Evolutionary conservation across 352 stramenopile genomes (phyloP).

Genomic region (Saprolegnia parasitica): DNA sequence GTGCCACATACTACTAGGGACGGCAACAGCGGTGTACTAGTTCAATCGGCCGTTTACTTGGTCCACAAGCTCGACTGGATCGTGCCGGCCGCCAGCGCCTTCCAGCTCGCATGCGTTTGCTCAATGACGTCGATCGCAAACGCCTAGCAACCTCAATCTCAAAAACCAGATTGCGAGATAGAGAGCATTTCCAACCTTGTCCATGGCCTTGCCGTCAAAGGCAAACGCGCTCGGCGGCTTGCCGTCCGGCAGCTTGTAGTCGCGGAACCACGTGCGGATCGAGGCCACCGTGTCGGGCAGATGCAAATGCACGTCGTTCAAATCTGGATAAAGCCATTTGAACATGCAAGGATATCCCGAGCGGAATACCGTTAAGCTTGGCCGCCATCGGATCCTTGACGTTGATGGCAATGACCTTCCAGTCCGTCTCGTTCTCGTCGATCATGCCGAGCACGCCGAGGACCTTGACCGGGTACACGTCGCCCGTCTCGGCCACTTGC

Average conservation of each 20-base stretch:
- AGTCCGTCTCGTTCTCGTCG: slow-evolving; percentile 99
- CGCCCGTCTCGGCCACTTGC: slow-evolving; percentile 82
- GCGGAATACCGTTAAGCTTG: slow-evolving; percentile 90
- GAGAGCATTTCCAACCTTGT: not conserved
- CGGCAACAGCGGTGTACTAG: no score
- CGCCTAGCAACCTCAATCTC: slow-evolving; percentile 34
- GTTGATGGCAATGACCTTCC: slow-evolving; percentile 98
- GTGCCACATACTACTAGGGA: no score
- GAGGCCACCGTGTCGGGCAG: slow-evolving; percentile 66
- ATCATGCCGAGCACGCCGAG: slow-evolving; percentile 99
- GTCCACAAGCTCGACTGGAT: no score
- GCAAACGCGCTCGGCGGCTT: slow-evolving; percentile 99
- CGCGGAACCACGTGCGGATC: slow-evolving; percentile 96
- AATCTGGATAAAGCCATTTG: slow-evolving; percentile 30
- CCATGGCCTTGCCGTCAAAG: slow-evolving; percentile 92
- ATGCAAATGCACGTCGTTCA: slow-evolving; percentile 63
- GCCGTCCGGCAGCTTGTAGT: slow-evolving; percentile 99
- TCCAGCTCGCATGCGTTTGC: slow-evolving; percentile 85
- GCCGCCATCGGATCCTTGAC: slow-evolving; percentile 93
- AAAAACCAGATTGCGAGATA: slow-evolving; percentile 32
- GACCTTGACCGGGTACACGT: slow-evolving; percentile 95
- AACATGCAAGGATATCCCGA: slow-evolving; percentile 71
- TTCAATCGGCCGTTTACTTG: no score
- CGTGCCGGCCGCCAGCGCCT: slow-evolving; percentile 23
- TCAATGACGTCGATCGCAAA: slow-evolving; percentile 90